phyloP scores from a whole-genome alignment of 106 monocot genomes.

The Acorus calamus region DNA sequence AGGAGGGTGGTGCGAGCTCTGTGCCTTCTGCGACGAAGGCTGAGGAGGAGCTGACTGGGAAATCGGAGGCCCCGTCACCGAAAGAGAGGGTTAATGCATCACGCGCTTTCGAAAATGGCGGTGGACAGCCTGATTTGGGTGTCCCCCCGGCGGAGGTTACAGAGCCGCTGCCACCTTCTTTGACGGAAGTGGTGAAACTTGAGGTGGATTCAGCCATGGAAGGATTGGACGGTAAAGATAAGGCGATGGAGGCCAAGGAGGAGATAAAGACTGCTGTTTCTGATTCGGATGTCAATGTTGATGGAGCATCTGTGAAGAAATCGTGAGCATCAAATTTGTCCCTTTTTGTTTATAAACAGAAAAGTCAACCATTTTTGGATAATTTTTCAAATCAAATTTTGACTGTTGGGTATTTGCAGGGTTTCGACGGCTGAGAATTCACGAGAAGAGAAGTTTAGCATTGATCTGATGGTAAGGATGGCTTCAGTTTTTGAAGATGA shows the following conservation, averaged over 20 bases:
- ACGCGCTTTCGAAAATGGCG: constrained; percentile 7
- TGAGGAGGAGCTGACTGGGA: constrained; percentile 20
- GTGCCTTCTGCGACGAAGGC: constrained; percentile 14
- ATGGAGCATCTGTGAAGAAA: constrained; percentile 28
- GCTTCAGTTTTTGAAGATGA: constrained; percentile 3
- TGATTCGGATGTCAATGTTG: constrained; percentile 20
- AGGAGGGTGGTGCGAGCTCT: constrained; percentile 35
- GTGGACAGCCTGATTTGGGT: not conserved
- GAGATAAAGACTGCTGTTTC: constrained; percentile 15
- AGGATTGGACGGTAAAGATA: constrained; percentile 8
- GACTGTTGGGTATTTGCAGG: constrained; percentile 19
- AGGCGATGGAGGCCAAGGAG: constrained; percentile 4
- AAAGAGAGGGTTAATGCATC: constrained; percentile 30
- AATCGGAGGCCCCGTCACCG: constrained; percentile 20
- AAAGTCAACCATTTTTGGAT: not conserved
- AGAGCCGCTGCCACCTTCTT: not conserved
- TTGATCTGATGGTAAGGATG: constrained; percentile 89
- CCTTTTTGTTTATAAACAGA: not conserved
- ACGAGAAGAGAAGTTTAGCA: constrained; percentile 50
- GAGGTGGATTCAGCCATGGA: constrained; percentile 6
- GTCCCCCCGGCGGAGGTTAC: not conserved
- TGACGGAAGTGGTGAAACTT: constrained; percentile 14
- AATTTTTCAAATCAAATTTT: not conserved
- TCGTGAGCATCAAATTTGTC: constrained; percentile 35
- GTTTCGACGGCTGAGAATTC: constrained; percentile 21